Percentiles rank a stretch among this genome's conserved stretches.
These are phyloP conservation scores for Paspalum notatum DNA, from an alignment of 176 grass and related monocot genomes.

Conservation along the genomic window DNA sequence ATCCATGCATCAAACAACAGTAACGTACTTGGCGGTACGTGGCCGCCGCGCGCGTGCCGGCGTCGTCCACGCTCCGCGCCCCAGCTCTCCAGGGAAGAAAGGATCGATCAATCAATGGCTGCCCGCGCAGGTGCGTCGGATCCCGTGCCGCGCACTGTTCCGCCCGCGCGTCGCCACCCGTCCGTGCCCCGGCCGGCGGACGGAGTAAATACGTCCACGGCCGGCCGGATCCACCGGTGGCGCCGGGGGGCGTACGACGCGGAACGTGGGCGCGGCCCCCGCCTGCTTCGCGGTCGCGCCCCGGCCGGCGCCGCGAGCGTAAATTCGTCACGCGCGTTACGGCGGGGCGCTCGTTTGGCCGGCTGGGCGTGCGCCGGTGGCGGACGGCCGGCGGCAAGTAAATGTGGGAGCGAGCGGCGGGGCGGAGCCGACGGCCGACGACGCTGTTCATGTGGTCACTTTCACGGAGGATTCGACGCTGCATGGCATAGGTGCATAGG, in stretches of 20 bases:
- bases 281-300: no score
- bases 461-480: background rate
- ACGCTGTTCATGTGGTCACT: background rate
- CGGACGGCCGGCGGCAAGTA: no score
- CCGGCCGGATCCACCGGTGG: background rate
- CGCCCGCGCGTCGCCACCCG: background rate
- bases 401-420: no score
- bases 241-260: background rate
- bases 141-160: slow-evolving; percentile 19
- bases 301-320: background rate
- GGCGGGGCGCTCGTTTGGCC: no score
- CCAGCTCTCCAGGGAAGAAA: background rate
- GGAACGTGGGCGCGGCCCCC: background rate
- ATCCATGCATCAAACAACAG: no score
- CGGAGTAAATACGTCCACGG: background rate
- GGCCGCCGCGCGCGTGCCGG: no score
- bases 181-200: background rate
- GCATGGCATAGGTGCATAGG: no score
- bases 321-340: slow-evolving; percentile 6
- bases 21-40: no score
- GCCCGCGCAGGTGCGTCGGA: background rate
- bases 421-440: background rate
- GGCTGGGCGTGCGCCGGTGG: no score
- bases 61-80: no score
- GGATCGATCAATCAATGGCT: background rate